These are phyloP conservation scores for Citrullus colocynthis DNA, from an alignment of 306 rosid species.

Conservation along the genomic window DNA sequence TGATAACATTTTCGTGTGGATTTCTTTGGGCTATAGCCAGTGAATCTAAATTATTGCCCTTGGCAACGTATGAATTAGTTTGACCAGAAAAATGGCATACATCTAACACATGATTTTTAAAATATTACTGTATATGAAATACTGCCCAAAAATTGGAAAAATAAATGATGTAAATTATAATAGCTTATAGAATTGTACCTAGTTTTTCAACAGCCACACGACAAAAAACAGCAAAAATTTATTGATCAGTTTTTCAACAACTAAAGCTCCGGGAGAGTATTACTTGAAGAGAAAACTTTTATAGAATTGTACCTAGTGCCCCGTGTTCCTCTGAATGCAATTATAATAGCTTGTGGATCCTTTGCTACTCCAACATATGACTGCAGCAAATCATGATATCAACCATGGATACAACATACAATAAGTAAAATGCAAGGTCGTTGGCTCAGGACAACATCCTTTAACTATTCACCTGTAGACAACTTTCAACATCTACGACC, in stretches of 20 bases:
- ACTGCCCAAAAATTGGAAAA: not conserved
- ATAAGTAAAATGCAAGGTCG: not conserved
- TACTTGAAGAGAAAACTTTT: not conserved
- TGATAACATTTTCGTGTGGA: not conserved
- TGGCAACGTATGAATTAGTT: not conserved
- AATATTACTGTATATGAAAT: not conserved
- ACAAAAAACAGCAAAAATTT: not conserved
- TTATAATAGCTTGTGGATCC: constrained; percentile 64
- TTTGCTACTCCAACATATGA: constrained; percentile 85
- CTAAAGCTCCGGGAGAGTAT: not conserved
- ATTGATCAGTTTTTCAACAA: not conserved
- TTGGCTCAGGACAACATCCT: not conserved
- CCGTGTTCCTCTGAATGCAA: constrained; percentile 94
- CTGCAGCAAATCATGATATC: constrained; percentile 23
- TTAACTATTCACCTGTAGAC: constrained; percentile 64
- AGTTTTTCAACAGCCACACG: not conserved
- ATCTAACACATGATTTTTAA: not conserved
- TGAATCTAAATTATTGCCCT: not conserved
- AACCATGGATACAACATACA: constrained; percentile 2
- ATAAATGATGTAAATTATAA: not conserved
- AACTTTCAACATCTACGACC: constrained; percentile 76
- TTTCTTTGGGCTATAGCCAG: not conserved
- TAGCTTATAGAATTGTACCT: no score
- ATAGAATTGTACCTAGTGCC: constrained; percentile 50
- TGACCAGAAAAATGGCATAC: not conserved